phyloP scores from a whole-genome alignment of 2,329 filamentous ascomycete genomes.

The Fusarium papillatum region DNA sequence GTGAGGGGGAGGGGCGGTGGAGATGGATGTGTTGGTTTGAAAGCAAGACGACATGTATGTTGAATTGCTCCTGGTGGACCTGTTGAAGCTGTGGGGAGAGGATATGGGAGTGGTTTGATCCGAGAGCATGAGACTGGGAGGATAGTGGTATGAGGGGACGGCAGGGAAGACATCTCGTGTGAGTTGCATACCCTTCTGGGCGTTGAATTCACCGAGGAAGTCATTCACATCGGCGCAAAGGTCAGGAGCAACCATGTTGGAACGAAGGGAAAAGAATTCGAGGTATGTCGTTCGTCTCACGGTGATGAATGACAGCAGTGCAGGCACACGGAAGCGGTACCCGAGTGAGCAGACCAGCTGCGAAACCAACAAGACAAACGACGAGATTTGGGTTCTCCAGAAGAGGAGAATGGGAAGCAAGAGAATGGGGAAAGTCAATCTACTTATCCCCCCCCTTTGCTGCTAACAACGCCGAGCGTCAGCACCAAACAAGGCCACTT shows the following conservation, averaged over 20 bases:
- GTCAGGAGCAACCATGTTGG: slow-evolving; percentile 18
- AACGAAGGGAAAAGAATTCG: neutral
- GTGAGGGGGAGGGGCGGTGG: slow-evolving; percentile 40
- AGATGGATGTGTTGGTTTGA: slow-evolving; percentile 27
- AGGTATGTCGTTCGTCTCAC: neutral
- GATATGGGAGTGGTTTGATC: slow-evolving; percentile 7
- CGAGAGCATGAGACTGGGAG: slow-evolving; percentile 27
- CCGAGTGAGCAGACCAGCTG: neutral
- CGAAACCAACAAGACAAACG: neutral
- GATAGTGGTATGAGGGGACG: slow-evolving; percentile 17
- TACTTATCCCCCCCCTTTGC: neutral
- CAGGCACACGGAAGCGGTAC: slow-evolving; percentile 3
- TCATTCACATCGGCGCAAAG: slow-evolving; percentile 27
- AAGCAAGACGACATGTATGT: slow-evolving; percentile 29
- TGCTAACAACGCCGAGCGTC: neutral
- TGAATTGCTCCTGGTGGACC: slow-evolving; percentile 27
- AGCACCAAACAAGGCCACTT: neutral
- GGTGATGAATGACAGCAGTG: neutral
- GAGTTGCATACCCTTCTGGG: slow-evolving; percentile 11
- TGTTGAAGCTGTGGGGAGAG: slow-evolving; percentile 13
- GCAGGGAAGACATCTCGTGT: slow-evolving; percentile 1
- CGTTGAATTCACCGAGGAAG: slow-evolving; percentile 29
- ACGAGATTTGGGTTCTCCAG: neutral
- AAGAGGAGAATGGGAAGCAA: no score
- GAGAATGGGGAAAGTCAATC: no score